These are phyloP conservation scores for Thermothelomyces thermophilus DNA, from an alignment of 2,329 filamentous ascomycete genomes.

Conservation along the genomic window DNA sequence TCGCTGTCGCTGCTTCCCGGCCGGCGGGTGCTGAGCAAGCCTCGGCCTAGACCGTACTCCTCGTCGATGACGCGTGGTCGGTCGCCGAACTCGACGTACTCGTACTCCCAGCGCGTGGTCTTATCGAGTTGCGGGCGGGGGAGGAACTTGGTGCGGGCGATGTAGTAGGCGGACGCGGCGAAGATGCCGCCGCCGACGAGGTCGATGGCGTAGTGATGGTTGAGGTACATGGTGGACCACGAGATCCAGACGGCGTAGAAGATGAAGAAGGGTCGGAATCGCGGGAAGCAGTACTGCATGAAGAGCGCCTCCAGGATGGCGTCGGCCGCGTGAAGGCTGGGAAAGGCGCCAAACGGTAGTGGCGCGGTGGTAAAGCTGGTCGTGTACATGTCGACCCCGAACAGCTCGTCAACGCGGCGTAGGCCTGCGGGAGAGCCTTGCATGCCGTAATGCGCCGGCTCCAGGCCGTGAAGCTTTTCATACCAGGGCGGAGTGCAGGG, in stretches of 20 bases:
- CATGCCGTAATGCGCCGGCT: constrained; percentile 89
- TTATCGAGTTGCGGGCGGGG: constrained; percentile 80
- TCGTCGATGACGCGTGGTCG: constrained; percentile 34
- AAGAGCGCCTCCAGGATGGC: constrained; percentile 86
- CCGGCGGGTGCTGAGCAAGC: constrained; percentile 35
- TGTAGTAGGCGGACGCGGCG: constrained; percentile 73
- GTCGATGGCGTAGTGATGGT: constrained; percentile 94
- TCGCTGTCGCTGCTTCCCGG: constrained; percentile 56
- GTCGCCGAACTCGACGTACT: constrained; percentile 83
- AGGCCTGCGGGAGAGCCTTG: constrained; percentile 82
- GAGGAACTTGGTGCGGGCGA: constrained; percentile 71
- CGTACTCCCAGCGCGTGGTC: constrained; percentile 88
- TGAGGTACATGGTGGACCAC: constrained; percentile 98
- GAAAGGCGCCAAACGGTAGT: constrained; percentile 91
- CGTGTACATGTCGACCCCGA: constrained; percentile 88
- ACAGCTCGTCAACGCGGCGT: constrained; percentile 79
- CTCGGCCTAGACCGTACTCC: constrained; percentile 41
- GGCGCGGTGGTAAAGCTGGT: constrained; percentile 86
- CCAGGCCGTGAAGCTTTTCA: constrained; percentile 84
- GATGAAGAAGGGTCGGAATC: constrained; percentile 70
- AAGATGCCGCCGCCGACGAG: constrained; percentile 77
- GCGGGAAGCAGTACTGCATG: constrained; percentile 87
- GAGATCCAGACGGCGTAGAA: constrained; percentile 88
- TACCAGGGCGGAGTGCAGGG: constrained; percentile 97
- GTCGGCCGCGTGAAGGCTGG: constrained; percentile 83